Conservation (phyloP, 495 filamentous ascomycete species). For the Annulohypoxylon nitens region DNA sequence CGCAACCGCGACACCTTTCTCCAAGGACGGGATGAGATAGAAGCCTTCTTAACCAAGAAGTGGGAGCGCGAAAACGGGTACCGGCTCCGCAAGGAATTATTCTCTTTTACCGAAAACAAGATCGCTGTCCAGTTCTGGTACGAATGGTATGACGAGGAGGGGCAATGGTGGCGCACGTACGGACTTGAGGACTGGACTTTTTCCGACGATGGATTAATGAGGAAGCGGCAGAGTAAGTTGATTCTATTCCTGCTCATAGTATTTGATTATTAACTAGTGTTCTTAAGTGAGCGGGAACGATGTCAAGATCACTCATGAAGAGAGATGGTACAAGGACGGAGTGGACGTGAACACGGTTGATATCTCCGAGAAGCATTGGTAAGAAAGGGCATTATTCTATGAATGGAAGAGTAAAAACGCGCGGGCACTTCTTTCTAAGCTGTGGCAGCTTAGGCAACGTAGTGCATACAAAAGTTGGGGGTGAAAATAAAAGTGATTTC, state of each 20-base stretch:
- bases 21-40: conserved; percentile 74
- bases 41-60: conserved; percentile 79
- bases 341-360: conserved; percentile 80
- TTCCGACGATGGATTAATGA: conserved; percentile 81
- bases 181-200: conserved; percentile 96
- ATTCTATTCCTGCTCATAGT: neutral
- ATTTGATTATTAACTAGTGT: neutral
- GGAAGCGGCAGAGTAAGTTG: conserved; percentile 75
- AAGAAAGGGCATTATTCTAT: conserved; percentile 26
- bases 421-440: neutral
- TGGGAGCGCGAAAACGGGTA: conserved; percentile 83
- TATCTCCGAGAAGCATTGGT: conserved; percentile 85
- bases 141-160: conserved; percentile 78
- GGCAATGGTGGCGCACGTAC: conserved; percentile 92
- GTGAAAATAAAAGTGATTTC: too few species aligned
- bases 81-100: conserved; percentile 87
- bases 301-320: conserved; percentile 72
- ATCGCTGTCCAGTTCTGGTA: conserved; percentile 97
- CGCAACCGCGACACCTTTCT: conserved; percentile 82
- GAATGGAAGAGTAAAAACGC: neutral
- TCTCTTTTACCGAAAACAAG: conserved; percentile 76
- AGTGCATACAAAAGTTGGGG: neutral
- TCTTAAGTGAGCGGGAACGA: conserved; percentile 84
- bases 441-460: neutral
- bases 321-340: conserved; percentile 77